Evolutionary conservation across 1,139 yeast species (phyloP).

Genomic region (Wickerhamiella infanticola): DNA sequence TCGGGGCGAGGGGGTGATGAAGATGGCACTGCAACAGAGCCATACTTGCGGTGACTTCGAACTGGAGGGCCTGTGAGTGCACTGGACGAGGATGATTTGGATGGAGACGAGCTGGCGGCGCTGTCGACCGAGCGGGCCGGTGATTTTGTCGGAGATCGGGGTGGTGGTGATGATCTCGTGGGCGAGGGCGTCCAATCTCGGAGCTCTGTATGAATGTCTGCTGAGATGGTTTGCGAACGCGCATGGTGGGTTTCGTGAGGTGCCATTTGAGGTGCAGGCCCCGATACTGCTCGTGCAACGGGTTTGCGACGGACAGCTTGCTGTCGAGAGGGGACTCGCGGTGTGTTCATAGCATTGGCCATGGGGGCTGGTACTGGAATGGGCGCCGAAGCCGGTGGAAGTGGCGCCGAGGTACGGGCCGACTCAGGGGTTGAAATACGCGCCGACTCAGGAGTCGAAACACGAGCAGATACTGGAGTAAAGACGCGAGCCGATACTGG

Average conservation of each 20-base stretch:
- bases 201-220: not conserved
- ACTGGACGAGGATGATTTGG: not conserved
- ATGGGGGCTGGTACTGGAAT: too few relatives aligned
- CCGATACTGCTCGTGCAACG: not conserved
- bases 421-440: too few relatives aligned
- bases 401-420: too few relatives aligned
- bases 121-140: not conserved
- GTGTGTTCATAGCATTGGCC: too few relatives aligned
- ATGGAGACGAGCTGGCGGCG: not conserved
- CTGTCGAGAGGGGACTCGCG: too few relatives aligned
- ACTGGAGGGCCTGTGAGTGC: not conserved
- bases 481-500: not conserved
- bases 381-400: too few relatives aligned
- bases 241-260: not conserved
- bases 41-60: not conserved
- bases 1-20: not conserved
- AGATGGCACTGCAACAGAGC: not conserved
- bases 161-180: not conserved
- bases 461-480: not conserved
- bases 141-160: not conserved
- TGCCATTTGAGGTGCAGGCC: not conserved
- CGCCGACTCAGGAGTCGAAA: not conserved
- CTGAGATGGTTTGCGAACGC: not conserved
- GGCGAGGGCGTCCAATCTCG: not conserved
- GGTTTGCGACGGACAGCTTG: not conserved